These are phyloP conservation scores for Pelargonium australe DNA, from an alignment of 441 rosid genomes.

Conservation along the genomic window DNA sequence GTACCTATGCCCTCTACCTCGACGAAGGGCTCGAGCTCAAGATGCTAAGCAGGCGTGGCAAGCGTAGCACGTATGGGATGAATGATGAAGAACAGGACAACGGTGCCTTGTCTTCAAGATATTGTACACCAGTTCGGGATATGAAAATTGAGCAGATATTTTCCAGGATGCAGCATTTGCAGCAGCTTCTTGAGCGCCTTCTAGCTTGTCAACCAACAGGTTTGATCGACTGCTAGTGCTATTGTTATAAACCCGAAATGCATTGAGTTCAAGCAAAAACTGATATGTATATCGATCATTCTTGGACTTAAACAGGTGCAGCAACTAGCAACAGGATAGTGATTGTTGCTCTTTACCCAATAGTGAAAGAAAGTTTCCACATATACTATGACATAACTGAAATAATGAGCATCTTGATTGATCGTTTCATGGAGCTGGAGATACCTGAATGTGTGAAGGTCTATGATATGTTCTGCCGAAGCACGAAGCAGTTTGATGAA, in stretches of 20 bases:
- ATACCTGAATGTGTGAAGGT: conserved; percentile 52
- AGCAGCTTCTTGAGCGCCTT: conserved; percentile 72
- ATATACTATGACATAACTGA: conserved; percentile 61
- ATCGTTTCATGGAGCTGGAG: conserved; percentile 77
- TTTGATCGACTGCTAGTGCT: conserved; percentile 10
- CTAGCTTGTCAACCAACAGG: conserved; percentile 91
- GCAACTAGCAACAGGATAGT: conserved; percentile 66
- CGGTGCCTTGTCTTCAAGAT: conserved; percentile 15
- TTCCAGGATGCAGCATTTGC: conserved; percentile 58
- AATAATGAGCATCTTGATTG: conserved; percentile 52
- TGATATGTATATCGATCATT: too few species aligned
- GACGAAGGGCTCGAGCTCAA: conserved; percentile 71
- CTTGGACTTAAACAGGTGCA: conserved; percentile 34
- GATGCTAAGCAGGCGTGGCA: conserved; percentile 61
- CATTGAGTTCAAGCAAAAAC: too few species aligned
- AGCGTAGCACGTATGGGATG: conserved; percentile 34
- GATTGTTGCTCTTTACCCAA: conserved; percentile 59
- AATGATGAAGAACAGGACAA: conserved; percentile 41
- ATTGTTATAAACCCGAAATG: too few species aligned
- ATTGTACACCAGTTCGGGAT: conserved; percentile 44
- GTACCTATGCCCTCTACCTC: conserved; percentile 67
- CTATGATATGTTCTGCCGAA: conserved; percentile 55
- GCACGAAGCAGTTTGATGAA: conserved; percentile 65
- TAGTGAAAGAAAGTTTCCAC: conserved; percentile 72
- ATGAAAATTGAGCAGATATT: conserved; percentile 49